A percentile compares a stretch with the other conserved stretches of the same genome.
Evolutionary conservation across 495 filamentous ascomycete genomes (phyloP).

Genomic region (Neohortaea acidophila): DNA sequence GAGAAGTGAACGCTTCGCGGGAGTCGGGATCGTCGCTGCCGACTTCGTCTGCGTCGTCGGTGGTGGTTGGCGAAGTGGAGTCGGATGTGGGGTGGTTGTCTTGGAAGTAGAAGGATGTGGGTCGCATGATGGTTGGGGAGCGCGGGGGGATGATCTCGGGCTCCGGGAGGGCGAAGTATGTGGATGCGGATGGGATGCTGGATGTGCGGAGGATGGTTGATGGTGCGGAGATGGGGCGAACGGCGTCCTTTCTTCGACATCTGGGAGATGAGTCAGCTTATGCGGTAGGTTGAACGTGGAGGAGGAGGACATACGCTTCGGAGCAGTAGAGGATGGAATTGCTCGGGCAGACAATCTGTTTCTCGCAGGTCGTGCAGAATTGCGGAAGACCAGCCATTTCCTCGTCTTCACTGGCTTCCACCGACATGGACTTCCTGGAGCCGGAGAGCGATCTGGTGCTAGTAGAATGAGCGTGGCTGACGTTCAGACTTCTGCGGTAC

Average conservation of each 20-base stretch:
- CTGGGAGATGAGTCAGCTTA: no score
- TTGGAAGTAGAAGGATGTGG: slow-evolving; percentile 19
- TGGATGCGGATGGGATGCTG: slow-evolving; percentile 7
- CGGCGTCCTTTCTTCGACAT: slow-evolving; percentile 28
- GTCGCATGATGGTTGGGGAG: slow-evolving; percentile 23
- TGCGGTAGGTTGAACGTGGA: no score
- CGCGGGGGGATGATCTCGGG: slow-evolving; percentile 29
- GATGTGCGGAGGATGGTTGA: slow-evolving; percentile 19
- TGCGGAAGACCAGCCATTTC: slow-evolving; percentile 51
- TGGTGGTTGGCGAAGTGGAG: slow-evolving; percentile 10
- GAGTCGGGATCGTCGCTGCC: background rate
- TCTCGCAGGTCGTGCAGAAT: slow-evolving; percentile 51
- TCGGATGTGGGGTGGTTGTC: slow-evolving; percentile 16
- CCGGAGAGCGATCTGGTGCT: no score
- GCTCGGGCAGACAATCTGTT: slow-evolving; percentile 51
- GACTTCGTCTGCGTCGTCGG: slow-evolving; percentile 13
- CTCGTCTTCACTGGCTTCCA: no score
- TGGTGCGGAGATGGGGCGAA: slow-evolving; percentile 5
- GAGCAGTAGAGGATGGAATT: slow-evolving; percentile 39
- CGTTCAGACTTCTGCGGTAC: no score
- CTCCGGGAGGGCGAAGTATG: slow-evolving; percentile 24
- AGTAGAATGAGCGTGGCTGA: no score
- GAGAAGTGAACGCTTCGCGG: background rate
- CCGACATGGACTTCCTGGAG: no score
- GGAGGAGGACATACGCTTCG: slow-evolving; percentile 28